Conservation (phyloP, 1,139 yeast species). For the Saccharomyces hybrid region DNA sequence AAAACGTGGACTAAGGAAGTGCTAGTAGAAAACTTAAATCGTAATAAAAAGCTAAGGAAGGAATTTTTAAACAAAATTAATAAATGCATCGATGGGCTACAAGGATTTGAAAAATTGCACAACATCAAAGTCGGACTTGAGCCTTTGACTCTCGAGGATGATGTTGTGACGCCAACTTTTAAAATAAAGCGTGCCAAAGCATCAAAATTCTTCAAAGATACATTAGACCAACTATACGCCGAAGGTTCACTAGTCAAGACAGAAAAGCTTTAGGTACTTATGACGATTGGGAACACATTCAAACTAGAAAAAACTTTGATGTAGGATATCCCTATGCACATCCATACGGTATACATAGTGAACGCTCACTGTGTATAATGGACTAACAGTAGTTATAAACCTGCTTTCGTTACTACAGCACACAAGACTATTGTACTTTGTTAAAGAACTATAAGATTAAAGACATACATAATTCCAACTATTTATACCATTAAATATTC, state of each 20-base stretch:
- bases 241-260: slow-evolving; percentile 42
- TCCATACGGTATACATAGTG: neutral
- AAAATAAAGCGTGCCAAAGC: slow-evolving; percentile 63
- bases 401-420: neutral
- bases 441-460: neutral
- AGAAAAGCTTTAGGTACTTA: slow-evolving; percentile 19
- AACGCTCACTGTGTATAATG: neutral
- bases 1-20: slow-evolving; percentile 21
- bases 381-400: neutral
- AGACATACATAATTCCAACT: neutral
- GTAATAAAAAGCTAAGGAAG: slow-evolving; percentile 19
- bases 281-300: neutral
- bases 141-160: slow-evolving; percentile 57
- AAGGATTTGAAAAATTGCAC: slow-evolving; percentile 56
- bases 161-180: slow-evolving; percentile 66
- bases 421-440: neutral
- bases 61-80: slow-evolving; percentile 27
- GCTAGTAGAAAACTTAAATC: slow-evolving; percentile 27
- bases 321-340: neutral
- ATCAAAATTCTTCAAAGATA: slow-evolving; percentile 40
- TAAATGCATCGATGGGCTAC: slow-evolving; percentile 27
- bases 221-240: slow-evolving; percentile 47
- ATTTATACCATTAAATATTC: neutral
- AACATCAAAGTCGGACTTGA: slow-evolving; percentile 53
- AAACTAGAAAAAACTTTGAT: neutral